Conservation (phyloP, 164 flowering plant genomes). For the Hamamelis virginiana region DNA sequence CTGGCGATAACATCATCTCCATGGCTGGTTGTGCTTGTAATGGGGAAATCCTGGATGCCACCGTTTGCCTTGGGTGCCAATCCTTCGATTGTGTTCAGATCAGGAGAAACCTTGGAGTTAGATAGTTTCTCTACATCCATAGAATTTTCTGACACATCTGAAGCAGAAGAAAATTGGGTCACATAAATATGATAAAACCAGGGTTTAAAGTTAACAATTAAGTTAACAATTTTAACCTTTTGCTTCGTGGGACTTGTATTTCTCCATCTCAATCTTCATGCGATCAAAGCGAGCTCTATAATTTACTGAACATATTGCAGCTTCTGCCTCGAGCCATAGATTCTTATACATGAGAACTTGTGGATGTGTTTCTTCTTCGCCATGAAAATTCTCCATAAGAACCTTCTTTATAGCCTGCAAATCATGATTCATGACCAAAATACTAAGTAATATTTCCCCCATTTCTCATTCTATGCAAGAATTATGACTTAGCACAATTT, state of each 20-base stretch:
- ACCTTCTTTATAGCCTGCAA: constrained; percentile 62
- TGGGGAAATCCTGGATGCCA: constrained; percentile 3
- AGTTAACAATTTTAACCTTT: constrained; percentile 28
- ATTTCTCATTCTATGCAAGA: not conserved
- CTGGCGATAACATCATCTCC: constrained; percentile 25
- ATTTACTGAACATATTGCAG: constrained; percentile 65
- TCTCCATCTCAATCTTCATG: constrained; percentile 51
- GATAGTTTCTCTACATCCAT: constrained; percentile 15
- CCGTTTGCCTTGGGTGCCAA: not conserved
- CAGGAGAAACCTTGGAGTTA: constrained; percentile 13
- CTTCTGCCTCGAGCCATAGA: constrained; percentile 95
- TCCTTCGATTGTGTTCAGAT: not conserved
- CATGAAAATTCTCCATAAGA: constrained; percentile 51
- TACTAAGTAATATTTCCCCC: not conserved
- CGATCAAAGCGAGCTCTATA: constrained; percentile 58
- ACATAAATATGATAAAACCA: not conserved
- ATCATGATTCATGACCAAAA: not conserved
- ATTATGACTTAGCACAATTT: not conserved
- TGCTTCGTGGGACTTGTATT: constrained; percentile 18
- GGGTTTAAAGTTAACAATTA: not conserved
- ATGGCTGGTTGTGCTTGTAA: constrained; percentile 7
- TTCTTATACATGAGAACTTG: constrained; percentile 58
- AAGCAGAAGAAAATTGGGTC: constrained; percentile 5
- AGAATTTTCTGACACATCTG: constrained; percentile 18
- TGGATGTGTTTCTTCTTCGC: constrained; percentile 38